A percentile compares a stretch with the other conserved stretches of the same genome.
Evolutionary conservation across 2,329 filamentous ascomycete species (phyloP).

Genomic region (Ophiostoma triangulosporum): DNA sequence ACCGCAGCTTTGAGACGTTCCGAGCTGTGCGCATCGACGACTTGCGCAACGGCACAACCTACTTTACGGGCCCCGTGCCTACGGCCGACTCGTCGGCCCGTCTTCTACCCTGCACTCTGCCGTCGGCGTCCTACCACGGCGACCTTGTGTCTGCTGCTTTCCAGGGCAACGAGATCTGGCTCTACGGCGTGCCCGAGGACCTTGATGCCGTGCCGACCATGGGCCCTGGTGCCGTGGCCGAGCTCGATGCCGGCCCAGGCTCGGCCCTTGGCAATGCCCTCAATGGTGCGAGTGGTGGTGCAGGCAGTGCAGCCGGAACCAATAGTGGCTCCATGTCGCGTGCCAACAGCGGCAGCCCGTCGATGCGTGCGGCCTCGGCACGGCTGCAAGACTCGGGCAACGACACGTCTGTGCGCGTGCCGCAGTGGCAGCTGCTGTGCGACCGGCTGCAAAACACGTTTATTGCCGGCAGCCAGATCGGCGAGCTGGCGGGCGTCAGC

Average conservation of each 20-base stretch:
- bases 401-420: constrained; percentile 28
- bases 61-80: constrained; percentile 59
- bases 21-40: constrained; percentile 64
- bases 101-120: constrained; percentile 53
- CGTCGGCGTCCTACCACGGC: constrained; percentile 53
- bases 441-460: constrained; percentile 59
- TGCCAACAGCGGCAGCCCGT: constrained; percentile 27
- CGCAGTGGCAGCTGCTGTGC: constrained; percentile 56
- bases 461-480: constrained; percentile 51
- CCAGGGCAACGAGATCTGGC: constrained; percentile 57
- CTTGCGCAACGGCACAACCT: constrained; percentile 60
- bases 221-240: not conserved
- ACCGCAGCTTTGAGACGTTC: constrained; percentile 64
- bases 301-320: not conserved
- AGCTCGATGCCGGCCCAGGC: not conserved
- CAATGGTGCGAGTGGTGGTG: not conserved
- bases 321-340: constrained; percentile 17
- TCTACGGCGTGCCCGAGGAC: constrained; percentile 66
- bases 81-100: constrained; percentile 38
- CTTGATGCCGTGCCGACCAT: constrained; percentile 46
- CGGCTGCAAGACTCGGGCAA: constrained; percentile 23
- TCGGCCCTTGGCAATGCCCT: not conserved
- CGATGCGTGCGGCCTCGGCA: constrained; percentile 24
- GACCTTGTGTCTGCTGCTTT: constrained; percentile 65
- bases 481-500: constrained; percentile 51